Base-by-base conservation (phyloP, 768 basidiomycete genomes). In the Serendipita sp. region DNA sequence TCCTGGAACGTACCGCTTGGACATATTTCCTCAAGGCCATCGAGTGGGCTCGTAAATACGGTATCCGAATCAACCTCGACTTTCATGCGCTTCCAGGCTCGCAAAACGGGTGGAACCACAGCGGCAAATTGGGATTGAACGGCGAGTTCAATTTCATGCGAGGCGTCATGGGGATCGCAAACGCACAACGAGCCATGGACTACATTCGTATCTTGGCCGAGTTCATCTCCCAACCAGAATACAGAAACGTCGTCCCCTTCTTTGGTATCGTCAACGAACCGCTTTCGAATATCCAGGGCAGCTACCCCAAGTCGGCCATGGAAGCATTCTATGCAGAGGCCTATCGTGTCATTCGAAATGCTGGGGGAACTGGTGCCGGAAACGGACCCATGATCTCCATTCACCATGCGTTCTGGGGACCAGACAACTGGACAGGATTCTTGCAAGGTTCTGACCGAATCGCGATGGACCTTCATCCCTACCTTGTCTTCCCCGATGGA, bases 21-120 rank as follows among this genome's bases (percentile, higher is more conserved):
- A 83, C 81, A 67, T 92, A 92, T 74, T 83, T 89, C 73, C 75
- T 90, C 18, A 83, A 83, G 46, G 79, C 86, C 30, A 75, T 94
- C 45, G 79, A 77, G 2, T 96, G 92, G 92, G 85, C 84, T 11
- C 79, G 91, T 56, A 94, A 96, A 74, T 94, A 94, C 72, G 92
- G 92, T 0, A 68, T 94, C 16, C 80, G 92, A 32, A 83, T 94
- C 64, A 83, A 83, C 70, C 76, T 94, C 10, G 92, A 94, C 74
- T 74, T 91, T 34, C 88, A 90, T 72, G 79, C 87, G 3, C 78
- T 86, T 30, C 91, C 91, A 34, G 91, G 92, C 46, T 83, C 82
- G 51, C 88, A 89, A 70, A 89, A 88, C 72, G 88, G 86, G 76
- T 72, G 83, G 85, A 78, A 83, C 76, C 77, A 79, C 70, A 74